Percentiles rank a stretch among this genome's conserved stretches.
phyloP scores from a whole-genome alignment of 1,284 basidiomycete genomes.

The Microbotryomycetes sp. region DNA sequence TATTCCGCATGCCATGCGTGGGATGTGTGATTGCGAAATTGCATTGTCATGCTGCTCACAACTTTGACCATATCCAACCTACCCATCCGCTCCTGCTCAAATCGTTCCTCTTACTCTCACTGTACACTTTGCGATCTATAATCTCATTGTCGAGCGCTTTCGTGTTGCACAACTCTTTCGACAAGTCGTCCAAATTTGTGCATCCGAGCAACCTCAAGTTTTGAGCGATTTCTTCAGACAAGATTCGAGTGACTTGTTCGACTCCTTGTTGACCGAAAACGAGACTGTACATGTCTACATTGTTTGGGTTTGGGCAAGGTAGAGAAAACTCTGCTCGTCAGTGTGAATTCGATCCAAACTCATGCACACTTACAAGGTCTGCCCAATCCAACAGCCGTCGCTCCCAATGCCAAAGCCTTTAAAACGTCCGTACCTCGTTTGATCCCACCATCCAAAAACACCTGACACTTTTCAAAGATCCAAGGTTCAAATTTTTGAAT shows the following conservation, averaged over 20 bases:
- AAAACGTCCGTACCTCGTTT: constrained; percentile 81
- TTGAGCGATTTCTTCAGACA: constrained; percentile 22
- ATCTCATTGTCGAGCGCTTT: constrained; percentile 12
- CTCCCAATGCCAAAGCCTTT: constrained; percentile 85
- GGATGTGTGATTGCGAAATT: neutral
- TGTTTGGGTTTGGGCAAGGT: neutral
- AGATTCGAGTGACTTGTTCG: constrained; percentile 14
- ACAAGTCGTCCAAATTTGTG: constrained; percentile 13
- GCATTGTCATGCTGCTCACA: constrained; percentile 1
- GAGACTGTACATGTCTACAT: constrained; percentile 28
- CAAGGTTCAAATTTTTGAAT: constrained; percentile 64
- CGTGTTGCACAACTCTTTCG: constrained; percentile 18
- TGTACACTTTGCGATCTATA: neutral
- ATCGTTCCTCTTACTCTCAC: neutral
- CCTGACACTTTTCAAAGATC: constrained; percentile 59
- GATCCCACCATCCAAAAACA: constrained; percentile 85
- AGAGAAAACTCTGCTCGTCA: too few relatives aligned
- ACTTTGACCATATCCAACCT: neutral
- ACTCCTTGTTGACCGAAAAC: constrained; percentile 22
- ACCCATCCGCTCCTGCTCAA: neutral
- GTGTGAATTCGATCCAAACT: neutral
- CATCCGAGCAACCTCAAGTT: constrained; percentile 24
- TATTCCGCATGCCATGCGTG: neutral
- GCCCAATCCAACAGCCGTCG: constrained; percentile 80
- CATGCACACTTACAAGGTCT: constrained; percentile 50